phyloP scores from a whole-genome alignment of 1,139 yeast genomes.

The Candida tropicalis region DNA sequence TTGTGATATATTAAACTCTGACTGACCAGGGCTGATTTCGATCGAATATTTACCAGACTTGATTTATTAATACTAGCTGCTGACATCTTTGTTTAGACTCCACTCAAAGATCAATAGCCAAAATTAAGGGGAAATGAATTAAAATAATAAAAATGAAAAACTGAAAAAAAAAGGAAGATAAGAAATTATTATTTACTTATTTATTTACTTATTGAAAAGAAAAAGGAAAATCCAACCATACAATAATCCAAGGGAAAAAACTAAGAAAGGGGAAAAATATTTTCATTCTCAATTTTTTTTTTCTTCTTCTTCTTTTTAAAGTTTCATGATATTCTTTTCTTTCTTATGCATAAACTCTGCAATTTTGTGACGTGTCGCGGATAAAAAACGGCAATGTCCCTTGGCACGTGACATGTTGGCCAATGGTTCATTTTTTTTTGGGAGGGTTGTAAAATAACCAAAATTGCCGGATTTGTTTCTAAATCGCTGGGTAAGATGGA shows the following conservation, averaged over 20 bases:
- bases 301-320: not conserved
- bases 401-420: no score
- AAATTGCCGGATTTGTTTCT: no score
- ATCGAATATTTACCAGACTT: not conserved
- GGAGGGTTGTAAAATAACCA: no score
- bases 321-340: not conserved
- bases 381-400: no score
- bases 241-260: not conserved
- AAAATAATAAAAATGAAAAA: not conserved
- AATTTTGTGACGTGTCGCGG: not conserved
- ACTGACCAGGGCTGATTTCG: not conserved
- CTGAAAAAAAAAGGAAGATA: no score
- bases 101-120: no score
- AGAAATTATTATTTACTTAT: no score
- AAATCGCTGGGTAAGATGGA: no score
- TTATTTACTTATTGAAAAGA: not conserved
- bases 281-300: no score
- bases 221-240: not conserved
- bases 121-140: not conserved
- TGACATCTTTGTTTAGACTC: not conserved
- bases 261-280: not conserved
- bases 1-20: conserved; percentile 3
- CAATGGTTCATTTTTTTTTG: no score
- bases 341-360: no score
- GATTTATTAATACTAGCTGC: not conserved